Evolutionary conservation across 2,329 filamentous ascomycete genomes (phyloP).

Genomic region (Fusarium domesticum): DNA sequence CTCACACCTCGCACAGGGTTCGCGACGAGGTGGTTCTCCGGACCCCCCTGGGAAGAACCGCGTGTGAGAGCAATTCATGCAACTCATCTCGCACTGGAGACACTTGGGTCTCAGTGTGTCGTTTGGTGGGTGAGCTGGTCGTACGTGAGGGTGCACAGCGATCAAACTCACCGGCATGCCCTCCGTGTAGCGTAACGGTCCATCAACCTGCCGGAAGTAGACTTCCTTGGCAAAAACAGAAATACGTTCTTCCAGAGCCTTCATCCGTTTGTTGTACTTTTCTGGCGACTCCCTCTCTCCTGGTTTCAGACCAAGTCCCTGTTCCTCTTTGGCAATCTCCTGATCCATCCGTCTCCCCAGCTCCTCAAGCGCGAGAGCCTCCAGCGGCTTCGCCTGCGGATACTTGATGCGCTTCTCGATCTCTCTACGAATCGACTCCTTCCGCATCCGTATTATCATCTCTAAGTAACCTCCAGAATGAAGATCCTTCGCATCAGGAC

Average conservation of each 20-base stretch:
- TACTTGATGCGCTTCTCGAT: no score
- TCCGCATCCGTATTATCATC: no score
- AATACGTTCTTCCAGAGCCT: constrained; percentile 12
- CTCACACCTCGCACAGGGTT: constrained; percentile 20
- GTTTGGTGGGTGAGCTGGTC: neutral
- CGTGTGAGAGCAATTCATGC: constrained; percentile 26
- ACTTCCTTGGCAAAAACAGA: constrained; percentile 5
- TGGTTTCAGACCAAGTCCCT: constrained; percentile 2
- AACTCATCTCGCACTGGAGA: constrained; percentile 22
- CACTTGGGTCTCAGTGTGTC: constrained; percentile 13
- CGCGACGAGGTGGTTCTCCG: neutral
- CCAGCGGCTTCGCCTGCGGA: neutral
- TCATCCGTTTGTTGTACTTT: constrained; percentile 11
- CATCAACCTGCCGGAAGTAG: constrained; percentile 3
- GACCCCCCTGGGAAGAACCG: neutral
- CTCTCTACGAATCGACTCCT: no score
- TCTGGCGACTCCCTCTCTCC: constrained; percentile 3
- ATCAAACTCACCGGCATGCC: constrained; percentile 26
- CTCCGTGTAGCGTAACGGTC: constrained; percentile 27
- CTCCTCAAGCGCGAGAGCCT: constrained; percentile 4
- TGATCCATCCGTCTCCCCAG: constrained; percentile 12
- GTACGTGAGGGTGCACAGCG: constrained; percentile 14
- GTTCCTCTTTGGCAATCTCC: constrained; percentile 5
- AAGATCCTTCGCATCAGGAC: no score
- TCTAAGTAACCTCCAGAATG: no score